Conservation (phyloP, 176 grass and related monocot species). For the Eleusine indica region DNA sequence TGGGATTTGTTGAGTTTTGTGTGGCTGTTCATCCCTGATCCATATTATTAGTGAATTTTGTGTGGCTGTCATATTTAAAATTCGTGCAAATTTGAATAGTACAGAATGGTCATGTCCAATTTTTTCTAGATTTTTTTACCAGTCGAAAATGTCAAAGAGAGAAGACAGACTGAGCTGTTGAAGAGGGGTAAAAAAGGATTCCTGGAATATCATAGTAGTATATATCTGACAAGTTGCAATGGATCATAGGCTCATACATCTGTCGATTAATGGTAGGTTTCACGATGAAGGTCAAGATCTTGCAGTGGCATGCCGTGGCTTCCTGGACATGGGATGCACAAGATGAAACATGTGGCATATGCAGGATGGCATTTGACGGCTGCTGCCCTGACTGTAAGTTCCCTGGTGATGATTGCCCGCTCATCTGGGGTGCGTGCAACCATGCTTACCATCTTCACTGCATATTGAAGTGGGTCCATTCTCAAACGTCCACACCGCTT, state of each 20-base stretch:
- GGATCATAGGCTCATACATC: background rate
- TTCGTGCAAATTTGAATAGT: too few relatives aligned
- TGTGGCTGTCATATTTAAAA: too few relatives aligned
- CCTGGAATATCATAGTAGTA: background rate
- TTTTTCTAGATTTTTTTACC: too few relatives aligned
- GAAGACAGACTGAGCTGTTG: too few relatives aligned
- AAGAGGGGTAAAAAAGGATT: background rate
- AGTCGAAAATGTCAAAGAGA: too few relatives aligned
- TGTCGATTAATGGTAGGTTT: constrained; percentile 19
- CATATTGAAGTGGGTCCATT: constrained; percentile 93
- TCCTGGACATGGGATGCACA: constrained; percentile 87
- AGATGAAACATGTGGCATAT: constrained; percentile 86
- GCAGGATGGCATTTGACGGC: constrained; percentile 82
- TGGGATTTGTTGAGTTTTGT: too few relatives aligned
- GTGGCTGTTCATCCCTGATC: too few relatives aligned
- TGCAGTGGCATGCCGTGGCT: constrained; percentile 82
- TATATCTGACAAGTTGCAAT: background rate
- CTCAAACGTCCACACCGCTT: constrained; percentile 75
- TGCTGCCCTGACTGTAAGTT: constrained; percentile 95
- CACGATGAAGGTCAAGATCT: constrained; percentile 84
- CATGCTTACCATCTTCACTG: constrained; percentile 84
- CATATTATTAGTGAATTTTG: too few relatives aligned
- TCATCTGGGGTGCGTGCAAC: constrained; percentile 84
- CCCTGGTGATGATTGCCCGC: constrained; percentile 81
- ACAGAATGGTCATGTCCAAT: too few relatives aligned